Percentiles rank a stretch among this genome's conserved stretches.
Evolutionary conservation across 208 protist species (phyloP).

Genomic region (Leptomonas seymouri): DNA sequence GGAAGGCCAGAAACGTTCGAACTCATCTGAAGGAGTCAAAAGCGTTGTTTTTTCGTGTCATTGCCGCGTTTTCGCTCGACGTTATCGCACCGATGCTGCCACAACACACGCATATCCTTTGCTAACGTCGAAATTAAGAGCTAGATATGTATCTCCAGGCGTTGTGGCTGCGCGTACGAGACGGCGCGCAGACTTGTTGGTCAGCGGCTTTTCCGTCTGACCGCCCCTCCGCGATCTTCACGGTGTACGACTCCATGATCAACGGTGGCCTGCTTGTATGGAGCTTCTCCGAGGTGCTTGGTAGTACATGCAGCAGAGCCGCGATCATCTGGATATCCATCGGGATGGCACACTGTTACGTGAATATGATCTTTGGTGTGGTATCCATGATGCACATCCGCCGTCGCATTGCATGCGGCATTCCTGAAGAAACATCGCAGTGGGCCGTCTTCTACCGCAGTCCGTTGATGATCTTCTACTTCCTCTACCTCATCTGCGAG

Average conservation of each 20-base stretch:
- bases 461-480: conserved; percentile 45
- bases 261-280: conserved; percentile 61
- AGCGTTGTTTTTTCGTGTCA: too few species aligned
- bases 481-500: conserved; percentile 59
- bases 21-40: too few species aligned
- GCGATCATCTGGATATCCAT: conserved; percentile 34
- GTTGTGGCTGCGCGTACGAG: conserved; percentile 30
- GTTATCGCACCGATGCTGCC: too few species aligned
- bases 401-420: conserved; percentile 51
- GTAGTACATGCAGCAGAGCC: conserved; percentile 27
- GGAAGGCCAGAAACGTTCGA: too few species aligned
- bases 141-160: conserved; percentile 35
- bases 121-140: neutral
- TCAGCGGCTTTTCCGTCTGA: conserved; percentile 52
- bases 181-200: conserved; percentile 22
- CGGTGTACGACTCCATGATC: conserved; percentile 42
- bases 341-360: conserved; percentile 53
- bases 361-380: conserved; percentile 75
- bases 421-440: conserved; percentile 32
- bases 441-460: conserved; percentile 46
- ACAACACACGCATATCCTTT: neutral
- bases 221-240: conserved; percentile 70
- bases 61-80: too few species aligned
- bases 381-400: conserved; percentile 50
- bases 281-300: conserved; percentile 46